phyloP scores from a whole-genome alignment of 1,284 basidiomycete species.

The Cutaneotrichosporon sp. region DNA sequence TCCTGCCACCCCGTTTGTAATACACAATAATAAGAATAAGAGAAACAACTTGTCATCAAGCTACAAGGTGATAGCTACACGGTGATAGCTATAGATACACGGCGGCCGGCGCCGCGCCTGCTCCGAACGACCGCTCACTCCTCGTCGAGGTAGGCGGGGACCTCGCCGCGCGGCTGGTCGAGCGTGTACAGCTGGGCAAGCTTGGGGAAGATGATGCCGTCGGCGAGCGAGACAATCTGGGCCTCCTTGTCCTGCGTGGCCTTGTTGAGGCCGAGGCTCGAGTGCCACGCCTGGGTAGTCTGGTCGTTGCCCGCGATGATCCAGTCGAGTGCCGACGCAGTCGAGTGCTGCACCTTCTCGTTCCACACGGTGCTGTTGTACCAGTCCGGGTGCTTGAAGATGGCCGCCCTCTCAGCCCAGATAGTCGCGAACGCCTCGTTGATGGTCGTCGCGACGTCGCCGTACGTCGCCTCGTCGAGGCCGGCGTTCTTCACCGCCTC shows the following conservation, averaged over 20 bases:
- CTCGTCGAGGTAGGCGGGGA: too few species aligned
- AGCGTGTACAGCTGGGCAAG: background rate
- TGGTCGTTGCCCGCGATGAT: background rate
- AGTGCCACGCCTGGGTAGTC: background rate
- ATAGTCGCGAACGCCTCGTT: constrained; percentile 1
- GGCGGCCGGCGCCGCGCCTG: background rate
- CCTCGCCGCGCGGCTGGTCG: background rate
- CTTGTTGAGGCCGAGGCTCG: background rate
- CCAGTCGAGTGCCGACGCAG: background rate
- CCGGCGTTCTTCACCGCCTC: background rate
- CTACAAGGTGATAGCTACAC: background rate
- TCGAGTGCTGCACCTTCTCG: background rate
- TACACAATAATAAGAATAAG: background rate
- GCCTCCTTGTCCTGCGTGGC: background rate
- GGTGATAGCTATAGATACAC: background rate
- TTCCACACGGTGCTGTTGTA: background rate
- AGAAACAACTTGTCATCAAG: background rate
- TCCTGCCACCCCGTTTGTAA: too few species aligned
- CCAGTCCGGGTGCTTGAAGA: background rate
- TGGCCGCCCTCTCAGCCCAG: background rate
- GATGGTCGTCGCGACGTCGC: background rate
- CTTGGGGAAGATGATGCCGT: constrained; percentile 2
- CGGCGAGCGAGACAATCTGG: background rate
- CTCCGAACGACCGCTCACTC: background rate
- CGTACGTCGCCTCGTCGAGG: background rate